These are phyloP conservation scores for Backusella luteola DNA, from an alignment of 192 early-diverging fungal species.

Conservation along the genomic window DNA sequence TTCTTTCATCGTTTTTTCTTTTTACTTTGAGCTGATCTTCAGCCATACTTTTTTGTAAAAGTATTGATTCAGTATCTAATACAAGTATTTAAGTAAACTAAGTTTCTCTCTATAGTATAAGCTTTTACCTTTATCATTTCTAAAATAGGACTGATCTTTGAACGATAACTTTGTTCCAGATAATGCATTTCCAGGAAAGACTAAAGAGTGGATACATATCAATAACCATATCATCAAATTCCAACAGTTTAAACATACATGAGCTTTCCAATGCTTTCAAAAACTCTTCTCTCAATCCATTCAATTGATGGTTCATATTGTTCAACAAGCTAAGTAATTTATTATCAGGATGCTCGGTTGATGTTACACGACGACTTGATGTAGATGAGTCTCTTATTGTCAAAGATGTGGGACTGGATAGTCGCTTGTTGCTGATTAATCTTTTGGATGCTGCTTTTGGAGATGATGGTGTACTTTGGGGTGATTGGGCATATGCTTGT, in stretches of 20 bases:
- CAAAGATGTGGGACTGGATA: not conserved
- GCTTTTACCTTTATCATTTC: not conserved
- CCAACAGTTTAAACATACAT: constrained; percentile 25
- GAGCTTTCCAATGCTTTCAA: constrained; percentile 39
- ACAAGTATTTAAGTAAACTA: not conserved
- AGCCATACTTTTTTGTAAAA: constrained; percentile 16
- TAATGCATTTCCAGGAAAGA: not conserved
- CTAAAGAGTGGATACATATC: not conserved
- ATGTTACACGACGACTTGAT: constrained; percentile 3
- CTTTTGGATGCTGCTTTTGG: not conserved
- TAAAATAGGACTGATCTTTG: not conserved
- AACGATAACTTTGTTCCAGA: not conserved
- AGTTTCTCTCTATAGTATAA: not conserved
- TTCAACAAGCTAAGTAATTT: constrained; percentile 16
- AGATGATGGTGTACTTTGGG: not conserved
- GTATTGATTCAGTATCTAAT: not conserved
- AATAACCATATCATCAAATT: not conserved
- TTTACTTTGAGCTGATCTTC: constrained; percentile 18
- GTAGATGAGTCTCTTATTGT: not conserved
- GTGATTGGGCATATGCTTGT: constrained; percentile 7
- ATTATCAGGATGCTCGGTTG: constrained; percentile 2
- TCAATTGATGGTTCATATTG: constrained; percentile 44
- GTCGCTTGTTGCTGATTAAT: not conserved
- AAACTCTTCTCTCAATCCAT: constrained; percentile 45
- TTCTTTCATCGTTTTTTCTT: not conserved